Percentiles rank a stretch among this genome's conserved stretches.
Evolutionary conservation across 345 rosid genomes (phyloP).

Genomic region (Salix suchowensis): DNA sequence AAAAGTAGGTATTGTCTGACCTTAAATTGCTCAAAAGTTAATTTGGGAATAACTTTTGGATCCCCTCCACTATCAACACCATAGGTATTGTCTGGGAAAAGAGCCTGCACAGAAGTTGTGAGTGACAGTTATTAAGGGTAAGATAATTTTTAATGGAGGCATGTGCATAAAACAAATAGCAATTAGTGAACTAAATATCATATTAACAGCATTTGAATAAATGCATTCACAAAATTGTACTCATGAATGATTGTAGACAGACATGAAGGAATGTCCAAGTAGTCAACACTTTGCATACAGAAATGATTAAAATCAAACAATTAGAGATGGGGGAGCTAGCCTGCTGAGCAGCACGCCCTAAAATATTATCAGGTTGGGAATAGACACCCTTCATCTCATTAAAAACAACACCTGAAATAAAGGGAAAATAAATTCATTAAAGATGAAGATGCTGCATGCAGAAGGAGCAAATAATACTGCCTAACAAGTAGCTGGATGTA

Average conservation of each 20-base stretch:
- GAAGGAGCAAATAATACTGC: background rate
- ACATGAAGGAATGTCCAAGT: background rate
- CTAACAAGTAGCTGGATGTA: background rate
- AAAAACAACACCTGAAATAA: conserved; percentile 81
- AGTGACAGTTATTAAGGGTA: conserved; percentile 17
- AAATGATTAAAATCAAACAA: background rate
- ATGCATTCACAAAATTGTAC: background rate
- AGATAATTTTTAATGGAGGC: background rate
- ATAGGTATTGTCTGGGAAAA: conserved; percentile 85
- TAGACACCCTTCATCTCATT: conserved; percentile 99
- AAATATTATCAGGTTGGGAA: conserved; percentile 92
- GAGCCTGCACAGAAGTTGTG: conserved; percentile 49
- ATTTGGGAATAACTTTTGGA: conserved; percentile 78
- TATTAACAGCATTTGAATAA: background rate
- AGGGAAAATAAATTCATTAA: conserved; percentile 9
- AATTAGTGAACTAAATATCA: background rate
- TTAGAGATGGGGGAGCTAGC: conserved; percentile 33
- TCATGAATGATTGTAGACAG: background rate
- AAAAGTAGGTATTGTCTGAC: conserved; percentile 19
- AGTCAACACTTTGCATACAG: background rate
- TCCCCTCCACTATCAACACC: conserved; percentile 99
- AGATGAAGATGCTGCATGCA: background rate
- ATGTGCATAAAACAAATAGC: background rate
- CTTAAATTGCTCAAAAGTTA: conserved; percentile 89
- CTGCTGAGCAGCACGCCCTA: conserved; percentile 79